Base-by-base conservation (phyloP, 805 yeast genomes). In the Aciculoconidium aculeatum region DNA sequence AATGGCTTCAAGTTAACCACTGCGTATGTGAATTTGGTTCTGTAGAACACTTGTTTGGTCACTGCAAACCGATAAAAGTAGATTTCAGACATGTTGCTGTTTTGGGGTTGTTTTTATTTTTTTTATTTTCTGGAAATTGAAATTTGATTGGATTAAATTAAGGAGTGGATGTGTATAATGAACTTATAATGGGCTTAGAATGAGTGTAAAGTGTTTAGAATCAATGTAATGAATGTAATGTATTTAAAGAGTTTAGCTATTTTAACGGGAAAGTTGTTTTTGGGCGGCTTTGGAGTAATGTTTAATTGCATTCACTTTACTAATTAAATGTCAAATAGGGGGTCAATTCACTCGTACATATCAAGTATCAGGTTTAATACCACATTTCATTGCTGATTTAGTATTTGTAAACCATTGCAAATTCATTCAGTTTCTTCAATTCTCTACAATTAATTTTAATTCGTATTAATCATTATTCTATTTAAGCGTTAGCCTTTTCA, bases 1-100 rank as follows among this genome's bases (percentile, higher is more conserved):
- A 94, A 62, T 0, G 99, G 99, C 53, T 85, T 85, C 29, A 94
- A 54, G 52, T 92, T 92, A 15, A 94, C 98, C 26, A 92, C 56
- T 0, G 95, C 96, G 60, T 66, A 94, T 1, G 92, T 71, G 51
- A 71, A 64, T 35, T 70, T 67, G 2, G 94, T 67, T 39, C 62
- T 63, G 66, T 70, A 77, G 37, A 61, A 61, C 15, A 77, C 81
- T 42, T 78, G 84, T 4, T 64, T 55, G 24, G 67, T 73, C 20
- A 78, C 84, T 0, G 66, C 53, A 37, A 66, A 75, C 40, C 65
- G 67, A 42, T 70, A 67, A 50, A 77, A 77, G 35, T 65, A 49
- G 7, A 74, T 53, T 14, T 52, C 59, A 22, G 41, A 23, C 34
- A 34, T 41, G 25, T n/a, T 18, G 20, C 7, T n/a, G n/a, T n/a